These are phyloP conservation scores for Aspergillus spinulosporus DNA, from an alignment of 2,329 filamentous ascomycete genomes.

Conservation along the genomic window DNA sequence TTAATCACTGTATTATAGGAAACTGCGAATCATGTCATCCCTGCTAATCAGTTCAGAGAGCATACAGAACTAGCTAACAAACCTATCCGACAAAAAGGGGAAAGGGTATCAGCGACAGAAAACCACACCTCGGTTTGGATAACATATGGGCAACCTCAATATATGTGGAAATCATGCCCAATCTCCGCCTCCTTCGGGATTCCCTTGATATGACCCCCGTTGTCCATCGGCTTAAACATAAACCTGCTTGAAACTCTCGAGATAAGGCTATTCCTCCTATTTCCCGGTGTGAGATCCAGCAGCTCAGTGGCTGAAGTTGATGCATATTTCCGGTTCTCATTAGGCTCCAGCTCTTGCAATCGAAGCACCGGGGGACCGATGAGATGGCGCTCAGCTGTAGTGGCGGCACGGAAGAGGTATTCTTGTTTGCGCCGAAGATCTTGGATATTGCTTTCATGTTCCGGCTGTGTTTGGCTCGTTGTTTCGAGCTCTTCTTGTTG, in stretches of 20 bases:
- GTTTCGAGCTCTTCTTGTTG: constrained; percentile 38
- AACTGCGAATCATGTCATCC: neutral
- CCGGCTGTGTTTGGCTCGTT: constrained; percentile 28
- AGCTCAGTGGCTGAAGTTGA: constrained; percentile 22
- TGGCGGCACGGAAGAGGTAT: constrained; percentile 71
- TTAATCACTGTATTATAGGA: no score
- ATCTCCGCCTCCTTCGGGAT: constrained; percentile 57
- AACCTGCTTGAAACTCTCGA: constrained; percentile 23
- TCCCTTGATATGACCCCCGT: constrained; percentile 56
- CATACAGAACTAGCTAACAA: neutral
- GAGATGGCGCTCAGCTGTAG: constrained; percentile 77
- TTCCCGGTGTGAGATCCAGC: constrained; percentile 32
- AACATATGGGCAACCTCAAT: constrained; percentile 14
- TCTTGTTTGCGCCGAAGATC: constrained; percentile 55
- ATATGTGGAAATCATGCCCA: constrained; percentile 40
- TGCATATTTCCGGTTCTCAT: neutral
- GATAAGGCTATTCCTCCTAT: constrained; percentile 28
- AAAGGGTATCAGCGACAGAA: neutral
- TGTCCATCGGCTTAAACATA: constrained; percentile 27
- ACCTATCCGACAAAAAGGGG: neutral
- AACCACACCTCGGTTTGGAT: neutral
- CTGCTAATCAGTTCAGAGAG: neutral
- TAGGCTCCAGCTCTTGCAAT: constrained; percentile 47
- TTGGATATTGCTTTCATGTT: constrained; percentile 41
- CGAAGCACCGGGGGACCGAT: constrained; percentile 84